Base-by-base conservation (phyloP, 2,329 filamentous ascomycete species). In the Stagonosporopsis tanaceti region DNA sequence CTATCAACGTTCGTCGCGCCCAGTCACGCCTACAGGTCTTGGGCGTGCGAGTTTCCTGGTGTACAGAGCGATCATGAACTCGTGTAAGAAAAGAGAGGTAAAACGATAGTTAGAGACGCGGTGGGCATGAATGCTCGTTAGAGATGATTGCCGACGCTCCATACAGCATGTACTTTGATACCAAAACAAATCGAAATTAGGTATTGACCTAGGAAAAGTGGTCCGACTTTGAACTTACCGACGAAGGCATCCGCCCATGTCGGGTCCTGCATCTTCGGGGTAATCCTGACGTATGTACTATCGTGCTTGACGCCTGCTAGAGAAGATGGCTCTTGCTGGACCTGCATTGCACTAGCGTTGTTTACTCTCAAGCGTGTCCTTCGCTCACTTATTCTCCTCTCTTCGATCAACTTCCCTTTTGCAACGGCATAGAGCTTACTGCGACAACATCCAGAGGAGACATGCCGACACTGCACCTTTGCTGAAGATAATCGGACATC, bases 11-110 rank as follows among this genome's bases (percentile, higher is more conserved):
- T 11, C 35, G 27, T 12, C 40, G 28, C 9, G 56, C 57, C 30
- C 65, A 61, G 30, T 40, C 27, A 6, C 44, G 46, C 12, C 38
- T 71, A 11, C 57, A 59, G 30, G 42, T 30, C 3, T 39, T 67
- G 20, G 62, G 67, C 8, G 55, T 69, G 8, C 52, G 52, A 35
- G 66, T 66, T 9, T 53, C 53, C 24, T 71, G 68, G 68, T 60
- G 54, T 39, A 69, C 67, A 12, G 62, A 69, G 39, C 47, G 27
- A 4, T 6, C 9, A 17, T 53, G 39, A 47, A 4, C n/a, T 4
- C 15, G n/a, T 4, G 4, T 34, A 12, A 6, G 11, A 11, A 32
- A 14, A 14, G 30, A 27, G 6, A 27, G 8, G 2, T 1, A 27
- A 30, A 9, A 9, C 28, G 12, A 9, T 8, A 34, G 4, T n/a